phyloP scores from a whole-genome alignment of 129 eudicot genomes.

The Centaurea solstitialis region DNA sequence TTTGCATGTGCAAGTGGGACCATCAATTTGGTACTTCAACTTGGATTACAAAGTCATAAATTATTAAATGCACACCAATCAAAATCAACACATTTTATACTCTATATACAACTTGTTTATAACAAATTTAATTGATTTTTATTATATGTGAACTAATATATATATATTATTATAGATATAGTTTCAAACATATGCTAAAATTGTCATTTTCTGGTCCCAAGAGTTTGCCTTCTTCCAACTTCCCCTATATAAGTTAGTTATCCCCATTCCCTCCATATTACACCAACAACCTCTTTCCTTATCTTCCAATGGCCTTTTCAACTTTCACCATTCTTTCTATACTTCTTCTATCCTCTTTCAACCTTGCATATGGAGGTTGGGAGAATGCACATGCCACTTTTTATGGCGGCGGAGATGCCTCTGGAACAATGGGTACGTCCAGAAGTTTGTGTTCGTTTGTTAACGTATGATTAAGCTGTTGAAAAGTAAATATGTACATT shows the following conservation, averaged over 20 bases:
- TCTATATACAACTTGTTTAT: neutral
- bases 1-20: conserved; percentile 66
- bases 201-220: conserved; percentile 26
- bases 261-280: conserved; percentile 25
- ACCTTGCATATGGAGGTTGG: conserved; percentile 69
- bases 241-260: conserved; percentile 51
- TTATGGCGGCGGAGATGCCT: conserved; percentile 88
- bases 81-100: neutral
- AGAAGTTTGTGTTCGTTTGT: neutral
- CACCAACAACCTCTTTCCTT: conserved; percentile 25
- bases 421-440: conserved; percentile 87
- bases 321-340: conserved; percentile 30
- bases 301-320: conserved; percentile 46
- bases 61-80: conserved; percentile 20
- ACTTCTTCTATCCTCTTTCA: conserved; percentile 34
- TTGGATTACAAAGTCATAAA: conserved; percentile 29
- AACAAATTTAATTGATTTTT: neutral
- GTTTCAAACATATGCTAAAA: conserved; percentile 22
- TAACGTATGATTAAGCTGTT: neutral
- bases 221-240: conserved; percentile 23
- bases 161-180: neutral
- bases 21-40: conserved; percentile 33
- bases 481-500: neutral
- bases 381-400: conserved; percentile 78
- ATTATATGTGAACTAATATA: neutral